These are phyloP conservation scores for Colletotrichum navitas DNA, from an alignment of 2,329 filamentous ascomycete genomes.

Conservation along the genomic window DNA sequence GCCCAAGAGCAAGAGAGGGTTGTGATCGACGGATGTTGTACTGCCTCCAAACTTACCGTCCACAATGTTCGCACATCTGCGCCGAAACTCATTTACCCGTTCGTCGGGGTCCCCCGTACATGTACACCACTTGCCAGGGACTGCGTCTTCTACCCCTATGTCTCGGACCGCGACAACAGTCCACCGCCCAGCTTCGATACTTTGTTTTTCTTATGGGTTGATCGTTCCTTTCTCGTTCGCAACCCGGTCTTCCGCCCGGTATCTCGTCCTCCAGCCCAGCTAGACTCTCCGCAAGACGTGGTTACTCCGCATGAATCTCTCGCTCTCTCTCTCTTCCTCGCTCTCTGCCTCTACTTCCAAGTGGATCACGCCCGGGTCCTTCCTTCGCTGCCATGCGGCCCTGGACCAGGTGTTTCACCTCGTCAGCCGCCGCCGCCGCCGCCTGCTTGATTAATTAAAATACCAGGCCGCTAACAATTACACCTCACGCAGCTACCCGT, in stretches of 20 bases:
- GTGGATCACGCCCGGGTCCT: constrained; percentile 41
- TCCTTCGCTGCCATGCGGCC: constrained; percentile 42
- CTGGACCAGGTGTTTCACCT: constrained; percentile 43
- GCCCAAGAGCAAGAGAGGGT: constrained; percentile 2
- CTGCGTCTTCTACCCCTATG: constrained; percentile 19
- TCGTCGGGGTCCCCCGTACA: constrained; percentile 20
- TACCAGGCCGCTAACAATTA: constrained; percentile 29
- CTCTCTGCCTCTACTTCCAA: constrained; percentile 35
- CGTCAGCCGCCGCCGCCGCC: constrained; percentile 27
- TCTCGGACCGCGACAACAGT: constrained; percentile 30
- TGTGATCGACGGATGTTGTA: constrained; percentile 33
- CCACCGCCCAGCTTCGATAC: constrained; percentile 2
- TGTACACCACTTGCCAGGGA: constrained; percentile 1
- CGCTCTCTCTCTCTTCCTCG: background rate
- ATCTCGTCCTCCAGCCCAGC: constrained; percentile 6
- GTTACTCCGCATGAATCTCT: constrained; percentile 39
- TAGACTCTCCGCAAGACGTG: constrained; percentile 23
- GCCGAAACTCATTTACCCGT: constrained; percentile 29
- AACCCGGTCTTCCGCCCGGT: constrained; percentile 20
- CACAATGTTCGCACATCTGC: constrained; percentile 36
- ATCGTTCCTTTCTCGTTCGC: constrained; percentile 27
- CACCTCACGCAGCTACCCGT: constrained; percentile 40
- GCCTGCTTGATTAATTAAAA: constrained; percentile 23
- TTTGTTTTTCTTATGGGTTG: constrained; percentile 15
- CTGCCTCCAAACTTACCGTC: constrained; percentile 32